These are phyloP conservation scores for Mycena galopus DNA, from an alignment of 768 basidiomycete genomes.

Conservation along the genomic window DNA sequence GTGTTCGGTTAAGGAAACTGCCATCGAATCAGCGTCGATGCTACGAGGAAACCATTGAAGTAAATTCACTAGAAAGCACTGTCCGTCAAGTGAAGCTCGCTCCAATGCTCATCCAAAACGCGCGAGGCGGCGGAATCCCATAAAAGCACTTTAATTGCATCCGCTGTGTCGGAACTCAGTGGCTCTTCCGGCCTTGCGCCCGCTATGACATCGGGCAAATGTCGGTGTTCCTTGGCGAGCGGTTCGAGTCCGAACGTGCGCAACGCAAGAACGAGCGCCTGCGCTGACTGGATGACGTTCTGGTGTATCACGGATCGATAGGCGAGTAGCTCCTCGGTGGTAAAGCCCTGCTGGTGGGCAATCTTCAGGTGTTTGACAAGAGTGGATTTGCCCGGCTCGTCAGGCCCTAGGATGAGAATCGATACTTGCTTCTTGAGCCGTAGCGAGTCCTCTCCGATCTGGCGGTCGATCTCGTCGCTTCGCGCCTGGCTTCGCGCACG, in stretches of 20 bases:
- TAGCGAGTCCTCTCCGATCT: not conserved
- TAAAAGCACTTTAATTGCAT: conserved; percentile 66
- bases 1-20: too few species aligned
- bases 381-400: not conserved
- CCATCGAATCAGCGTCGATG: too few species aligned
- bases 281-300: conserved; percentile 53
- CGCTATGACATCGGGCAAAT: not conserved
- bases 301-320: conserved; percentile 74
- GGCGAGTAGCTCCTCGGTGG: conserved; percentile 70
- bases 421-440: not conserved
- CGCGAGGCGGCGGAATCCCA: conserved; percentile 57
- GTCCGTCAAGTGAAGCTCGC: conserved; percentile 87
- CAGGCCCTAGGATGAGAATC: not conserved
- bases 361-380: not conserved
- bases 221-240: not conserved
- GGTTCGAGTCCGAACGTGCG: not conserved
- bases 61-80: conserved; percentile 80
- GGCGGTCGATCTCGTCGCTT: not conserved
- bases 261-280: not conserved
- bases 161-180: conserved; percentile 71
- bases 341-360: conserved; percentile 58
- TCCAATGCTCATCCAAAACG: conserved; percentile 49
- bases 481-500: too few species aligned
- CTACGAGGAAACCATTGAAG: too few species aligned
- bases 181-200: conserved; percentile 48